Base-by-base conservation (phyloP, 2,329 filamentous ascomycete species). In the Calcarisporium arbuscula region DNA sequence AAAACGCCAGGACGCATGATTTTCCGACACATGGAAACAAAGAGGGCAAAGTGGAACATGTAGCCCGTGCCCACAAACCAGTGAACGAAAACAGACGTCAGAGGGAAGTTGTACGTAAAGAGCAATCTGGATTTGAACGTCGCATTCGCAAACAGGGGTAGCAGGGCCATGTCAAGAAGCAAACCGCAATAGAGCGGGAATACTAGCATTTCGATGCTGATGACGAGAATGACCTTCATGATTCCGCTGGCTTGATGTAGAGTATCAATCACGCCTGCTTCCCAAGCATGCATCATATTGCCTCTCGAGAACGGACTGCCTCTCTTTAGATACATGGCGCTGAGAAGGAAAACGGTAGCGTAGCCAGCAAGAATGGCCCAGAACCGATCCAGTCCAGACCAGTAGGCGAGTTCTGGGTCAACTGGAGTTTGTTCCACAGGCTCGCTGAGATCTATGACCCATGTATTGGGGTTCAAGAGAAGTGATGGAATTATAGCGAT, bases 41-140 rank as follows among this genome's bases (percentile, higher is more conserved):
- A 98, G 4, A 98, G 74, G 5, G 92, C 92, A 56, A 98, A 98
- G 57, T 98, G 92, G 64, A 98, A 98, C 94, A 98, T 98, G 61
- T 98, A 98, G 43, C 89, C 94, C 4, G 92, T 98, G 31, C 92
- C 92, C 37, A 95, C 82, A 53, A 98, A 98, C 92, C 92, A 98
- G 58, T 98, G 92, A 34, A 96, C 84, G 56, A 98, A 98, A 11
- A 94, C 77, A 11, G 90, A 95, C 1, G 88, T 95, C 46, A 90
- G 73, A 0, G 92, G 92, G 41, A 82, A 87, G 41, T 78, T 71
- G 35, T 77, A 66, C 3, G 86, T 86, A 51, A 95, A 98, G 5
- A 78, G 65, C 33, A 94, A 64, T 16, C 92, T 78, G 7, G 85
- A 87, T 43, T 74, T 72, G 33, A 95, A 61, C 1, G 84, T 89